A percentile compares a stretch with the other conserved stretches of the same genome.
These are phyloP conservation scores for Orbilia javanica DNA, from an alignment of 2,329 filamentous ascomycete species.

Conservation along the genomic window DNA sequence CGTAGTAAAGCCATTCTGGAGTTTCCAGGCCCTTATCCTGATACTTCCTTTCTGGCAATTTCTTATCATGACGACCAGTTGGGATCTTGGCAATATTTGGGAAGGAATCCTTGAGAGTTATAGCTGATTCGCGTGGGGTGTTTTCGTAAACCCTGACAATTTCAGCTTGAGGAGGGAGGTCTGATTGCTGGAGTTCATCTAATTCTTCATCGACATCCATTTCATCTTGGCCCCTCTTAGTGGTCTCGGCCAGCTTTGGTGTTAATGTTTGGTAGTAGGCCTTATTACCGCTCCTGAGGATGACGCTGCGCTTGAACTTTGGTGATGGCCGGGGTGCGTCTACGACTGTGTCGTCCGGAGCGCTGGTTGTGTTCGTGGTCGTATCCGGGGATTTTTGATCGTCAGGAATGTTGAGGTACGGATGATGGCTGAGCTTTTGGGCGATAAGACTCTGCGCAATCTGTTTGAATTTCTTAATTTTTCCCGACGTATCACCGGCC, in stretches of 20 bases:
- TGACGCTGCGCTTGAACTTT: background rate
- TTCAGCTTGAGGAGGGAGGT: slow-evolving; percentile 22
- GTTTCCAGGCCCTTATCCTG: slow-evolving; percentile 17
- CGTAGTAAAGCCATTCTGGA: slow-evolving; percentile 35
- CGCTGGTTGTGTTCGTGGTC: background rate
- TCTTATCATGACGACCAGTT: slow-evolving; percentile 24
- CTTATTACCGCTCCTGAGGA: slow-evolving; percentile 19
- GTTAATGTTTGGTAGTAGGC: slow-evolving; percentile 4
- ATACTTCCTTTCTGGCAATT: background rate
- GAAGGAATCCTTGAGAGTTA: slow-evolving; percentile 16
- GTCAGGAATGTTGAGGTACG: slow-evolving; percentile 36
- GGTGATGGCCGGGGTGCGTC: background rate
- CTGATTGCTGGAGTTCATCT: slow-evolving; percentile 6
- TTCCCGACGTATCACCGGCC: slow-evolving; percentile 4
- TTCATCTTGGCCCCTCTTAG: slow-evolving; percentile 10
- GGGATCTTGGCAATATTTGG: slow-evolving; percentile 4
- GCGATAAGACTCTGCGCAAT: slow-evolving; percentile 26
- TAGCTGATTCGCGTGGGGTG: background rate
- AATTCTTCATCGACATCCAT: slow-evolving; percentile 41
- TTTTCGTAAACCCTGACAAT: slow-evolving; percentile 7
- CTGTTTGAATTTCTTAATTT: slow-evolving; percentile 43
- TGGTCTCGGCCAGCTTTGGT: background rate
- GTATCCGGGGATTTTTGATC: slow-evolving; percentile 17
- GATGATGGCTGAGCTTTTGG: slow-evolving; percentile 32
- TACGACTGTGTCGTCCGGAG: background rate